Conservation (phyloP, 1,139 yeast species). For the Protomyces gravidus region DNA sequence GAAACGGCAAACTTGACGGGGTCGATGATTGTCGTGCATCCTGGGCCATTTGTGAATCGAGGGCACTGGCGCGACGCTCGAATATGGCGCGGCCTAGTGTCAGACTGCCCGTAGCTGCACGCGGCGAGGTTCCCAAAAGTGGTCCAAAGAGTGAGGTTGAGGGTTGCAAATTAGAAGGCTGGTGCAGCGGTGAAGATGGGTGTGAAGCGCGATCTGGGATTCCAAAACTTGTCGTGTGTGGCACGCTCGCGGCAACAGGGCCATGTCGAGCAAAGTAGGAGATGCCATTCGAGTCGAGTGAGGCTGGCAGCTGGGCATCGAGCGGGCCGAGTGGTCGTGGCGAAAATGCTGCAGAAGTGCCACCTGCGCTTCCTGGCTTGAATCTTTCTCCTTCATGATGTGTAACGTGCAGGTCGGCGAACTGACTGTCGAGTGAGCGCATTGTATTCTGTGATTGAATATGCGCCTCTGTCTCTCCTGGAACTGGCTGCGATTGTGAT, state of each 20-base stretch:
- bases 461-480: neutral
- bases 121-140: conserved; percentile 16
- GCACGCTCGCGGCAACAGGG: conserved; percentile 36
- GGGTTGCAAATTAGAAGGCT: conserved; percentile 1
- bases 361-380: conserved; percentile 9
- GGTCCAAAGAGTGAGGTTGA: conserved; percentile 20
- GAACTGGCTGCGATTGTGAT: conserved; percentile 6
- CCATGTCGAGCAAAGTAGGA: conserved; percentile 35
- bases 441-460: neutral
- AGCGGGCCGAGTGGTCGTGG: conserved; percentile 31
- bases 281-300: conserved; percentile 35
- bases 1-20: too few species aligned
- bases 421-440: neutral
- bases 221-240: conserved; percentile 33
- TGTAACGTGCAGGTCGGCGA: neutral
- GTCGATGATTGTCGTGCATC: neutral
- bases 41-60: neutral
- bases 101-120: neutral
- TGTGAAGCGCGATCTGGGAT: conserved; percentile 25
- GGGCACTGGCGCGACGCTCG: conserved; percentile 26
- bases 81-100: conserved; percentile 24
- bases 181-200: conserved; percentile 14
- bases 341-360: conserved; percentile 30
- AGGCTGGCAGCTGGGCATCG: conserved; percentile 35
- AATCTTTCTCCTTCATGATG: too few species aligned